Percentiles rank a stretch among this genome's conserved stretches.
These are phyloP conservation scores for Botrytis deweyae DNA, from an alignment of 2,329 filamentous ascomycete species.

Conservation along the genomic window DNA sequence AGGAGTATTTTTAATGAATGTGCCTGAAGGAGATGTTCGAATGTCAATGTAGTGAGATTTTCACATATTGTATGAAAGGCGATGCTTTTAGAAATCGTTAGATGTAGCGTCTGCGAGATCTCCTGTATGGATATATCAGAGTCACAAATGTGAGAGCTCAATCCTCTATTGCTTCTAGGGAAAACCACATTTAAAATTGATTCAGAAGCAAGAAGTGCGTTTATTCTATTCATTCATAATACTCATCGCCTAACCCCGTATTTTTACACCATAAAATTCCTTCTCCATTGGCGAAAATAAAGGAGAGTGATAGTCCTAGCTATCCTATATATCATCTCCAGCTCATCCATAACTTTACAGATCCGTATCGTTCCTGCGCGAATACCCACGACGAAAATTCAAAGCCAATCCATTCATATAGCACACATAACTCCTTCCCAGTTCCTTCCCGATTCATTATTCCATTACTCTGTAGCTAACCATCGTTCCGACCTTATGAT, in stretches of 20 bases:
- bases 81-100: background rate
- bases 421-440: background rate
- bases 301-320: slow-evolving; percentile 14
- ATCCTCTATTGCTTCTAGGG: background rate
- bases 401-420: background rate
- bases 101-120: background rate
- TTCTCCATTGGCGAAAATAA: background rate
- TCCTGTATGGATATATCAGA: background rate
- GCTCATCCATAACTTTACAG: slow-evolving; percentile 17
- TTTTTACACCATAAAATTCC: background rate
- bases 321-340: slow-evolving; percentile 15
- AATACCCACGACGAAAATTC: slow-evolving; percentile 5
- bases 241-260: background rate
- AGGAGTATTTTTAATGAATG: background rate
- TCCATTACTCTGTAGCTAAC: slow-evolving; percentile 76
- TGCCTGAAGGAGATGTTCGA: background rate
- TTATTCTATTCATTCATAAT: background rate
- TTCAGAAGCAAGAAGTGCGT: background rate
- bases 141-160: background rate
- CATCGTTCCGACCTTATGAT: slow-evolving; percentile 89
- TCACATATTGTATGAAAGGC: background rate
- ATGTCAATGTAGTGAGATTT: background rate
- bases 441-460: slow-evolving; percentile 32
- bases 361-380: background rate
- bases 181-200: background rate